A percentile compares a stretch with the other conserved stretches of the same genome.
Conservation (phyloP, 176 grass and related monocot genomes). For the Ensete glaucum region DNA sequence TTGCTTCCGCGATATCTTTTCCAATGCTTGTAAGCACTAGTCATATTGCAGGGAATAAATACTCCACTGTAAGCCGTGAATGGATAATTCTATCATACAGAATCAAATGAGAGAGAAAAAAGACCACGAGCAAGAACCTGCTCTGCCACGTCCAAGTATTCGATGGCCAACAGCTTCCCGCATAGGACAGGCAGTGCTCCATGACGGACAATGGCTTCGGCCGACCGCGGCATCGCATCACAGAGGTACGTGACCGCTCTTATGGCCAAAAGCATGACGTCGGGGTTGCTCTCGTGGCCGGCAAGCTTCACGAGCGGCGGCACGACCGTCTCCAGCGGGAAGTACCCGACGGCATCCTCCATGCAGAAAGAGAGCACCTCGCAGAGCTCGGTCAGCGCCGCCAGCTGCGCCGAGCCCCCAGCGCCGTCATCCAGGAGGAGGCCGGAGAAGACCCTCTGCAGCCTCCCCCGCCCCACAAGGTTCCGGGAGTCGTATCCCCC, state of each 20-base stretch:
- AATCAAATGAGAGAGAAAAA: background rate
- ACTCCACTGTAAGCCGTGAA: background rate
- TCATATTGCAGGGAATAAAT: background rate
- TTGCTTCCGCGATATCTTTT: slow-evolving; percentile 76
- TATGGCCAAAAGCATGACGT: slow-evolving; percentile 66
- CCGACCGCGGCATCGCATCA: slow-evolving; percentile 70
- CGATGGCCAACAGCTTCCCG: slow-evolving; percentile 49
- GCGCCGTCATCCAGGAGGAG: slow-evolving; percentile 44
- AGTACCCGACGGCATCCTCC: slow-evolving; percentile 47
- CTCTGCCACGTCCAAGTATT: slow-evolving; percentile 88
- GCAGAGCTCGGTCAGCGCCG: slow-evolving; percentile 70
- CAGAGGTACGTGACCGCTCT: slow-evolving; percentile 91
- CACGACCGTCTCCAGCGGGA: slow-evolving; percentile 48
- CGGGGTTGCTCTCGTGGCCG: slow-evolving; percentile 29
- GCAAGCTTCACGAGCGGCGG: slow-evolving; percentile 56
- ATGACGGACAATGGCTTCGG: slow-evolving; percentile 59
- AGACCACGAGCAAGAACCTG: slow-evolving; percentile 36
- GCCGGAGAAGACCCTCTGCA: slow-evolving; percentile 51
- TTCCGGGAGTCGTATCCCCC: slow-evolving; percentile 20
- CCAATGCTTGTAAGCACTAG: slow-evolving; percentile 90
- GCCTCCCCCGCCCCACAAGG: slow-evolving; percentile 17
- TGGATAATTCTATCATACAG: background rate
- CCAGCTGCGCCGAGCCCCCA: slow-evolving; percentile 25
- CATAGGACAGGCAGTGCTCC: slow-evolving; percentile 76
- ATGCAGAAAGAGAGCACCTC: slow-evolving; percentile 85